Evolutionary conservation across 495 filamentous ascomycete genomes (phyloP), one percentile per base, ranked within the genome.

Genomic region (Talaromyces nanjingensis): DNA sequence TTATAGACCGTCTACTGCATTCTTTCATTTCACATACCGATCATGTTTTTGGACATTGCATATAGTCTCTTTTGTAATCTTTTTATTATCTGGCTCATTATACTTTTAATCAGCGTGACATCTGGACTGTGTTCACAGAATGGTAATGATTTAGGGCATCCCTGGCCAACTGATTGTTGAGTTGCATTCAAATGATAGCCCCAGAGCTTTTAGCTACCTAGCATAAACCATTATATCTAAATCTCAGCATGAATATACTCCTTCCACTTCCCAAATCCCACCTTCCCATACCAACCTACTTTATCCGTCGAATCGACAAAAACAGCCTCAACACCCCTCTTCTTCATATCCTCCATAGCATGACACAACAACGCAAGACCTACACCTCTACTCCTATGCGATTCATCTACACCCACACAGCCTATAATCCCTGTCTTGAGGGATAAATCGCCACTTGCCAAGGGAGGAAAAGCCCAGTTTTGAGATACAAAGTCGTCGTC

Each of bases 261-360:
- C 45, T 79, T 70, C 73, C 74, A 78, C 8, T 70, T 69, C 63
- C 72, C 55, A 65, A 81, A 83, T 3, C 81, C 81, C 18, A 82
- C 58, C 54, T 76, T 72, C 67, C 82, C 80, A 69, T 84, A 84
- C 69, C 75, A 84, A 8, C 77, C 80, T 20, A 81, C 73, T 49
- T 80, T 65, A 20, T 72, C 74, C 18, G 82, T 80, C 77, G 77
- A 82, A 58, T 84, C 81, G 37, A 84, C 76, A 65, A 79, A 80
- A 0, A 81, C 79, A 0, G 78, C 79, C 49, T 82, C 73, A 14
- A 81, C 68, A 1, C 79, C 81, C 42, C 79, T 68, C 14, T 72
- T 64, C 64, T 73, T 81, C 79, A 84, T 79, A 63, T 81, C 65
- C 60, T 80, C 73, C n/a, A 84, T 70, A 1, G 81, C 81, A 67